Evolutionary conservation across 176 grass and related monocot genomes (phyloP), one percentile per base, ranked within the genome.

Genomic region (Rhipidocladum racemiflorum): DNA sequence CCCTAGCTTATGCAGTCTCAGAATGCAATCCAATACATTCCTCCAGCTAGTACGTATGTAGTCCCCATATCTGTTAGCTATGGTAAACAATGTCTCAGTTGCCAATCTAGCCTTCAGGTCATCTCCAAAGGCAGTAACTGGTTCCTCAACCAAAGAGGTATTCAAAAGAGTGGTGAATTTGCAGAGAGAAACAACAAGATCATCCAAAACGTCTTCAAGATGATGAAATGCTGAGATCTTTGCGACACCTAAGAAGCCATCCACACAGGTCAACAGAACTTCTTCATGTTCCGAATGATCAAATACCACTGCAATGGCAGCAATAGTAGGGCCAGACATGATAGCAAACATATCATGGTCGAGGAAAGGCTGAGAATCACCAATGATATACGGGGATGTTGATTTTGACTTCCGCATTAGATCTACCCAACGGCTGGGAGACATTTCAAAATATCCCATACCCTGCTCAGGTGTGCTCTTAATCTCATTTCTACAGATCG

Each of bases 221-320:
- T 96, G 93, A 86, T 99, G 92, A 84, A 96, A 95, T 81, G 97
- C 91, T 63, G 97, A 99, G 36, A 99, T 99, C 82, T 99, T 99
- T 44, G 97, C 93, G 4, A 96, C 90, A 66, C 87, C 89, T 70
- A 96, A 81, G 89, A 99, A 96, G 35, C 97, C 93, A 81, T 99
- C 93, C 73, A 93, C 80, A 61, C 93, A 99, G 25, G 87, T 88
- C 29, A 91, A 84, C 40, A 99, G 55, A 56, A 91, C 76, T 48
- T 96, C 97, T 77, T 92, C 91, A 85, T 91, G 85, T 85, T 99
- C 97, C 0, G 93, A 94, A 87, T 96, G 89, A 88, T 99, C 97
- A 81, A 99, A 96, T 54, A 99, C 93, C 40, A 96, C 89, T 23
- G 97, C 89, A 86, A 99, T 91, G n/a, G 97, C 97, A 60, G 97